Base-by-base conservation (phyloP, 2,329 filamentous ascomycete genomes). In the Bipolaris gigantea region DNA sequence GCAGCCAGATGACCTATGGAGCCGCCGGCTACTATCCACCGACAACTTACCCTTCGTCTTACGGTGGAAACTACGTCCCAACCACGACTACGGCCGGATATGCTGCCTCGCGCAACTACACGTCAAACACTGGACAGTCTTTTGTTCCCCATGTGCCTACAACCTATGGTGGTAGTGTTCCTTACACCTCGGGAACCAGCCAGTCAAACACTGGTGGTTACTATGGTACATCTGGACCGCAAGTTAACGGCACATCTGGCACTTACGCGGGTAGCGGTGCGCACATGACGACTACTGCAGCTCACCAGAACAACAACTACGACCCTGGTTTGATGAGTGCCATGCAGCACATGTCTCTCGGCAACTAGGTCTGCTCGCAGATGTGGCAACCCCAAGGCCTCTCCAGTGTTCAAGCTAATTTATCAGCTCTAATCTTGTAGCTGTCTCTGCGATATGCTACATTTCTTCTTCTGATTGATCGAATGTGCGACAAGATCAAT, bases 1-100 rank as follows among this genome's bases (percentile, higher is more conserved):
- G 67, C 8, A 71, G 63, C 27, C 70, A 68, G 2, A 71, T 71
- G 67, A 69, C 70, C 48, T 71, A 65, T 25, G 65, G 63, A 18
- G 66, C 51, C n/a, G 65, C 62, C 18, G 64, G 52, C 8, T 71
- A 66, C 56, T 72, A 70, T 34, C 68, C 71, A 3, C 68, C 69
- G 1, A 50, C 58, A 15, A 57, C 54, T 11, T 72, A 66, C 36
- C 50, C 64, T 32, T 44, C 66, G 2, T 51, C 65, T 13, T 66
- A 65, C 36, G 62, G 65, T 43, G 63, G 65, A 33, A 62, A 62
- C 18, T 67, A 63, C 16, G 38, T 32, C 33, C 48, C 58, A 4
- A 56, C 59, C 44, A 53, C 60, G 8, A 56, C 65, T 43, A 51
- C 60, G 8, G 51, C 55, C 15, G 48, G 49, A 18, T 63, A 64